Evolutionary conservation across 2,329 filamentous ascomycete species (phyloP), one percentile per base, ranked within the genome.

Genomic region (Colletotrichum tanaceti): DNA sequence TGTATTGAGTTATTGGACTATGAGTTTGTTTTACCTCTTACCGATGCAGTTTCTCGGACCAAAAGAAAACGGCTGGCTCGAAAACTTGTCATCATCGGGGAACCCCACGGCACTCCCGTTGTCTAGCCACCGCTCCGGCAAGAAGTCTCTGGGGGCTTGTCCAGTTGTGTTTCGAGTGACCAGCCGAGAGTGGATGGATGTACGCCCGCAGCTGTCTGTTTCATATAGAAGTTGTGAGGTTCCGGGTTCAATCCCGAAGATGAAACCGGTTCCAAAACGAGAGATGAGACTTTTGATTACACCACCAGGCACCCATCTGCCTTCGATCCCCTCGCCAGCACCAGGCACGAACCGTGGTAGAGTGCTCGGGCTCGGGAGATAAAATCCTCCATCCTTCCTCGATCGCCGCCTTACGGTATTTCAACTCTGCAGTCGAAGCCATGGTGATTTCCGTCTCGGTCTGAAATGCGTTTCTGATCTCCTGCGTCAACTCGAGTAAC

Each of bases 41-140:
- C 85, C 85, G 39, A 87, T 77, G 66, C 85, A 87, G 55, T 85
- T 84, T 1, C 85, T 75, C 5, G 84, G 80, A 0, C 85, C 84
- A 3, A 83, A 58, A 7, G 80, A 79, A 68, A 87, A 86, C 1
- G 85, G 82, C 73, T 86, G 81, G 61, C 83, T 77, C 1, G 78
- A 79, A 0, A 81, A 79, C n/a, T 47, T 67, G 22, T 67, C 59
- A 6, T 63, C 59, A 1, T 18, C 41, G 14, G 6, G 13, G 18
- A 58, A 63, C 1, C 22, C 20, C 13, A 6, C 5, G 4, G 4
- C 24, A 44, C 14, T 7, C 16, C 11, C 20, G 6, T 14, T 49
- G 1, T 67, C 59, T 10, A 83, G 62, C 76, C 78, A 84, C 4
- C 82, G 76, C 24, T 83, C 79, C 0, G 82, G 82, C 1, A 70